Evolutionary conservation across 129 eudicot genomes (phyloP).

Genomic region (Rutidosis leptorrhynchoides): DNA sequence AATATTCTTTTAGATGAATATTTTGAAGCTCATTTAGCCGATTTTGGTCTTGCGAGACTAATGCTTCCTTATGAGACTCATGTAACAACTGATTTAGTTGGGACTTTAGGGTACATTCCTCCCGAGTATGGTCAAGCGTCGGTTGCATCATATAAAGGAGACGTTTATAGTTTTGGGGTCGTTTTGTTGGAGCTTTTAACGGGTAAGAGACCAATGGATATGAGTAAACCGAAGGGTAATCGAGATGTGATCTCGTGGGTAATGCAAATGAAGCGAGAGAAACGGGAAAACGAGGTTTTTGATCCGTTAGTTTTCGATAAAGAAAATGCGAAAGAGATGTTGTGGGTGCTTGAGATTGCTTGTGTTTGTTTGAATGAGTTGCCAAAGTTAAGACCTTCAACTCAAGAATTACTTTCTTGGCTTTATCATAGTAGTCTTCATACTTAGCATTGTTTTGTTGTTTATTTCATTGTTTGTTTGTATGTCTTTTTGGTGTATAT

Average conservation of each 20-base stretch:
- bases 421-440: slow-evolving; percentile 3
- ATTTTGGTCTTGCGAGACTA: slow-evolving; percentile 19
- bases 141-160: slow-evolving; percentile 13
- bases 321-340: slow-evolving; percentile 3
- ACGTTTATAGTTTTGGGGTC: slow-evolving; percentile 17
- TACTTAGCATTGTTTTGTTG: not conserved
- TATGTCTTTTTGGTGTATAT: slow-evolving; percentile 8
- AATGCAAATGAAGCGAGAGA: slow-evolving; percentile 12
- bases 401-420: slow-evolving; percentile 13
- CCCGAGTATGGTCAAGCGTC: slow-evolving; percentile 21
- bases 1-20: slow-evolving; percentile 14
- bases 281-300: slow-evolving; percentile 11
- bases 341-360: slow-evolving; percentile 20
- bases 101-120: slow-evolving; percentile 23
- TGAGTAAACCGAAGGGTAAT: slow-evolving; percentile 7
- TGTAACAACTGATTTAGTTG: slow-evolving; percentile 21
- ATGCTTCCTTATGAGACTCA: slow-evolving; percentile 14
- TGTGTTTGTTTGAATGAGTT: slow-evolving; percentile 17
- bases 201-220: slow-evolving; percentile 18
- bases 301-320: slow-evolving; percentile 12
- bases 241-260: slow-evolving; percentile 18
- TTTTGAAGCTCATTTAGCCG: slow-evolving; percentile 22
- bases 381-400: slow-evolving; percentile 7
- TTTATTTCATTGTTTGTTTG: not conserved
- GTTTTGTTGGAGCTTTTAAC: slow-evolving; percentile 16